Conservation (phyloP, 176 grass and related monocot genomes). For the Tillandsia fasciculata region DNA sequence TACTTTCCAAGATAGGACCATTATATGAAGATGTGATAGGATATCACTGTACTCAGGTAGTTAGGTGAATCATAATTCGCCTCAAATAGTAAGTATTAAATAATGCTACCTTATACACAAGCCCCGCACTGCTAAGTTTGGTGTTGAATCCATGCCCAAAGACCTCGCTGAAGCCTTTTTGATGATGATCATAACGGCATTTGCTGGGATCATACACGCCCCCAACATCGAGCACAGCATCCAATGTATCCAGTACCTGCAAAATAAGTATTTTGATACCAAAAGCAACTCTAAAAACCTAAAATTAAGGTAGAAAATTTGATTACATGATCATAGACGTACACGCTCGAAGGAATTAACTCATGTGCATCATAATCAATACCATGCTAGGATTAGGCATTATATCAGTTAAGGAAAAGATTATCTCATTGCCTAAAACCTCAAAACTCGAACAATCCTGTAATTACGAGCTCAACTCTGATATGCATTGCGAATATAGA, state of each 20-base stretch:
- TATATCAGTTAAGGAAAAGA: no score
- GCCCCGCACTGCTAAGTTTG: conserved; percentile 96
- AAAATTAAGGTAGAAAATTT: neutral
- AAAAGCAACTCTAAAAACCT: conserved; percentile 2
- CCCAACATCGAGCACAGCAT: conserved; percentile 95
- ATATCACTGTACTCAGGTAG: no score
- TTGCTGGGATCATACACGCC: conserved; percentile 75
- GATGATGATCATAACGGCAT: conserved; percentile 86
- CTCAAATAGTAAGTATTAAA: neutral
- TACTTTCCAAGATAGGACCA: no score
- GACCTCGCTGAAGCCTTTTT: conserved; percentile 82
- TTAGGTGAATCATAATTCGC: neutral
- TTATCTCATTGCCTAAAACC: no score
- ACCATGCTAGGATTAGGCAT: no score
- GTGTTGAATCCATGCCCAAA: conserved; percentile 95
- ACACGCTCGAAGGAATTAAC: neutral
- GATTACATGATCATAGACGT: neutral
- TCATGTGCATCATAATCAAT: neutral
- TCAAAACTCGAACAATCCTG: no score
- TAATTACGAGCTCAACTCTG: no score
- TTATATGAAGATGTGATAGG: no score
- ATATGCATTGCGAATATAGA: no score
- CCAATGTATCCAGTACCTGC: conserved; percentile 74
- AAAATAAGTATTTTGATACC: neutral
- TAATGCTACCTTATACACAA: conserved; percentile 82